Conservation (phyloP, 1,284 basidiomycete species). For the Ganoderma lucidum region DNA sequence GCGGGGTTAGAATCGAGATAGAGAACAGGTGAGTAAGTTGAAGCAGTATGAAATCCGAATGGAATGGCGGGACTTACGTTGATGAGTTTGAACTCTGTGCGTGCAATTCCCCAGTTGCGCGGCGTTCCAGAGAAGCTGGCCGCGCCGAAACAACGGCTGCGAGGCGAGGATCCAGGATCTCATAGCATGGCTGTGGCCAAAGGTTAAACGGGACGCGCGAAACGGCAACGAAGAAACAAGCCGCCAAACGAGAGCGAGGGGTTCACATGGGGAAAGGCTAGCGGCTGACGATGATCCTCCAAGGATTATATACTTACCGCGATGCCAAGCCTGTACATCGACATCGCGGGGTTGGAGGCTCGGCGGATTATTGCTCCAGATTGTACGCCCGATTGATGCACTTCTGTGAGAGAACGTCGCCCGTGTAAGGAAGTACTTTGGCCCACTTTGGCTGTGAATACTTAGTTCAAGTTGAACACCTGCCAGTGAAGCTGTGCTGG, state of each 20-base stretch:
- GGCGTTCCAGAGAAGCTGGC: background rate
- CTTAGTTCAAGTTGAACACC: too few species aligned
- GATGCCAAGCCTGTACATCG: background rate
- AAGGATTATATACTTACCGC: background rate
- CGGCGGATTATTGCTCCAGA: background rate
- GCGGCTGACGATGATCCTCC: background rate
- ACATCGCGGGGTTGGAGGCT: background rate
- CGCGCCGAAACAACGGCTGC: background rate
- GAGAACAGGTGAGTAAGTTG: too few species aligned
- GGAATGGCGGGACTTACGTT: constrained; percentile 1
- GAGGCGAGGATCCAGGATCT: background rate
- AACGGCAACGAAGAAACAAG: background rate
- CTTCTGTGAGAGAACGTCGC: background rate
- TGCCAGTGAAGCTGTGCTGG: background rate
- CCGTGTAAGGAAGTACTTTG: background rate
- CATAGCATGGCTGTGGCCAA: background rate
- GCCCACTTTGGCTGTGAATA: background rate
- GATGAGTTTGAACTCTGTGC: constrained; percentile 1
- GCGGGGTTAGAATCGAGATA: background rate
- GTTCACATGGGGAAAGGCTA: background rate
- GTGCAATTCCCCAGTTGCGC: background rate
- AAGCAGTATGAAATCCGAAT: too few species aligned
- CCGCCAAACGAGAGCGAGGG: background rate
- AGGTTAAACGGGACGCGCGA: background rate
- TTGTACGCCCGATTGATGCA: constrained; percentile 3